A percentile compares a stretch with the other conserved stretches of the same genome.
Conservation (phyloP, 177 flowering plant genomes). For the Vitis hybrid region DNA sequence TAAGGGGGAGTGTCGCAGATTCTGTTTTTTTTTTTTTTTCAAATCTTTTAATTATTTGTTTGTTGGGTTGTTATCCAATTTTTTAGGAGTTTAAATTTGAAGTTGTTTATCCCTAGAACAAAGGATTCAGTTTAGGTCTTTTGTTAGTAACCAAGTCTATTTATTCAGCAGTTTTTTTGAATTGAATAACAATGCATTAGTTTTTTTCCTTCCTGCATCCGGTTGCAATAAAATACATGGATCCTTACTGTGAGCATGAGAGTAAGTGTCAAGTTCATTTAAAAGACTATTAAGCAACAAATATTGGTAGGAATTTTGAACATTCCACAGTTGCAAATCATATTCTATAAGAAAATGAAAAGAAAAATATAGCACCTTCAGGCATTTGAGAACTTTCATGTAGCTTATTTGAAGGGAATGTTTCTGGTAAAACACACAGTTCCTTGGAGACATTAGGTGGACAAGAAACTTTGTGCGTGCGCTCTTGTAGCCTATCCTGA, state of each 20-base stretch:
- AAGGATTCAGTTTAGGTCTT: too few species aligned
- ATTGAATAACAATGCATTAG: background rate
- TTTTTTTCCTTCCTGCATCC: background rate
- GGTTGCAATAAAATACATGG: background rate
- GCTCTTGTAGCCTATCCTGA: conserved; percentile 31
- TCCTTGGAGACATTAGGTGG: conserved; percentile 23
- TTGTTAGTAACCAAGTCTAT: too few species aligned
- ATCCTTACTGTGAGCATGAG: background rate
- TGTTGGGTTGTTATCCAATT: too few species aligned
- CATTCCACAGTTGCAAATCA: background rate
- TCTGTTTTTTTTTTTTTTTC: too few species aligned
- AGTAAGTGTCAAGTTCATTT: background rate
- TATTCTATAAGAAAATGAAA: background rate
- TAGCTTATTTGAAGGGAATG: conserved; percentile 21
- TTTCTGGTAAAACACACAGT: conserved; percentile 22
- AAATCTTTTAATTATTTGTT: too few species aligned
- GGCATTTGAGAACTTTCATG: conserved; percentile 24
- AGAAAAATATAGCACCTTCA: conserved; percentile 28
- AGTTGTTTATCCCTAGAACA: too few species aligned
- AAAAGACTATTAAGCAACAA: background rate
- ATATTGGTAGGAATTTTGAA: background rate
- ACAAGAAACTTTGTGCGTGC: conserved; percentile 21
- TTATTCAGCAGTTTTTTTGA: too few species aligned
- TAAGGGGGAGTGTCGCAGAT: too few species aligned
- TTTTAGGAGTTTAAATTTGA: too few species aligned